Conservation (phyloP, 169 alveolate genomes). For the Plasmodium vinckei region DNA sequence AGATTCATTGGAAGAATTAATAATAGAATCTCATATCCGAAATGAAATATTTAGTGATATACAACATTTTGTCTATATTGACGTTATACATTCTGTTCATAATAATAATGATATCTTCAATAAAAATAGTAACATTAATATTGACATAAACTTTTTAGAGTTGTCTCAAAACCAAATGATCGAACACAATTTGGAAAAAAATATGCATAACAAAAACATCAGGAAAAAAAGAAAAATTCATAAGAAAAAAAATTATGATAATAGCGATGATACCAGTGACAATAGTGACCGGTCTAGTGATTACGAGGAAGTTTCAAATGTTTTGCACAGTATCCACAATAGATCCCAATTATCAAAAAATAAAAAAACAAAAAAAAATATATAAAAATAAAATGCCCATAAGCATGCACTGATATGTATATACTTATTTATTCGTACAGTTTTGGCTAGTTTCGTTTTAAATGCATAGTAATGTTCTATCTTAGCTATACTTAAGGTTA, state of each 20-base stretch:
- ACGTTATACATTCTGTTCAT: slow-evolving; percentile 9
- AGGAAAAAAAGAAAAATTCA: not conserved
- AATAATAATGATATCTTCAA: slow-evolving; percentile 22
- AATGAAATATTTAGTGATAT: slow-evolving; percentile 33
- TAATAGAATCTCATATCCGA: slow-evolving; percentile 24
- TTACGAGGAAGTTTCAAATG: slow-evolving; percentile 49
- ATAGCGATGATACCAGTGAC: slow-evolving; percentile 7
- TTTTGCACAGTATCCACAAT: slow-evolving; percentile 50
- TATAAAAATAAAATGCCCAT: not conserved
- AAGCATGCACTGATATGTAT: too few species aligned
- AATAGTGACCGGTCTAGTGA: slow-evolving; percentile 13
- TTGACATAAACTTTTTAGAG: slow-evolving; percentile 43
- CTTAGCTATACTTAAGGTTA: too few species aligned
- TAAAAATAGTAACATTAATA: slow-evolving; percentile 9
- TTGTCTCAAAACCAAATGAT: slow-evolving; percentile 10
- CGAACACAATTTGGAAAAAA: not conserved
- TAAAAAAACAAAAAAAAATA: not conserved
- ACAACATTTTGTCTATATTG: slow-evolving; percentile 41
- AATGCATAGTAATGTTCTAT: too few species aligned
- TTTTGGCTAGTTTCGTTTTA: too few species aligned
- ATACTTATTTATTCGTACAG: too few species aligned
- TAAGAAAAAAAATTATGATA: not conserved
- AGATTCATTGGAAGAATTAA: slow-evolving; percentile 45
- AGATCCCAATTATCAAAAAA: not conserved
- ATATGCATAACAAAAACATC: slow-evolving; percentile 2